Base-by-base conservation (phyloP, 768 basidiomycete genomes). In the Russula ochroleuca region DNA sequence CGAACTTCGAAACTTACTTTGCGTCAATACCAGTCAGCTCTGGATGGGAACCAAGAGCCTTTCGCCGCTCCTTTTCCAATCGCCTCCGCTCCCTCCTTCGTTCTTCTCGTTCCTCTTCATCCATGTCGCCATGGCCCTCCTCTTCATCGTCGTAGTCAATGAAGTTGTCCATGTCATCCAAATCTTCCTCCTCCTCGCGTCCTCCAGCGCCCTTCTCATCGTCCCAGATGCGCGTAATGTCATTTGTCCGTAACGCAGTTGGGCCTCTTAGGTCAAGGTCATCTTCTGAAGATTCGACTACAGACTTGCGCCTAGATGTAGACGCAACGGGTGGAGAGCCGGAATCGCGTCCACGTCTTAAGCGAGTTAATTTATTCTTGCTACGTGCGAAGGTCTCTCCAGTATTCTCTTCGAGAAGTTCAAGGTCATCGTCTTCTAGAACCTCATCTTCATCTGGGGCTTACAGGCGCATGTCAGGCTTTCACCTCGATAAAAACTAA, bases 361-460 rank as follows among this genome's bases (percentile, higher is more conserved):
- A 80, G 62, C 87, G 80, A 62, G 85, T 94, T 50, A 95, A 76
- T 58, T 86, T 83, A 70, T 84, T 85, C 72, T 86, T 84, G 52
- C 67, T 69, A 28, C 72, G 71, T 49, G 75, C 72, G 75, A 90
- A 88, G 2, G 85, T 81, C 3, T 84, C 80, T 11, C 96, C 94
- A 13, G 92, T 93, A 69, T 97, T 98, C 75, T 90, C 87, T 68
- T 86, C 83, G 25, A 90, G 70, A 4, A 90, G 80, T 71, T 96
- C 96, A 68, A 98, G 75, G 80, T 97, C 80, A 78, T 86, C 80
- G 38, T 98, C 97, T 67, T 97, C 94, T 55, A 98, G 75, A 9
- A 66, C 74, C 28, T 76, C 77, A n/a, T 77, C 85, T 67, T 89
- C 85, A 59, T 85, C 84, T 63, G 85, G 82, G 45, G 63, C 63